Percentiles rank a stretch among this genome's conserved stretches.
phyloP scores from a whole-genome alignment of 2,329 filamentous ascomycete genomes.

The Talaromyces sp. region DNA sequence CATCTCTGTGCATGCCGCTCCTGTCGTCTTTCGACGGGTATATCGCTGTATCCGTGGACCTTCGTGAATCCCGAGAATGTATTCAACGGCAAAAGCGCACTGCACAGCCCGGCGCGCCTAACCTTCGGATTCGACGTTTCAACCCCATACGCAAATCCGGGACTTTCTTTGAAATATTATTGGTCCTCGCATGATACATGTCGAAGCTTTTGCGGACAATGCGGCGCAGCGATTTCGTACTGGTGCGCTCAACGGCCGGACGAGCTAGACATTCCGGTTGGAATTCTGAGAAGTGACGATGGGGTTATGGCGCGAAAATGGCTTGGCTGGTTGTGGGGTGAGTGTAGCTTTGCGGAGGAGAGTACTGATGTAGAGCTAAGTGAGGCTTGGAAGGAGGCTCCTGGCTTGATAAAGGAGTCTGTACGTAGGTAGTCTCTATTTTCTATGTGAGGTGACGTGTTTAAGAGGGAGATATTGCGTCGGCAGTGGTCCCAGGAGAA shows the following conservation, averaged over 20 bases:
- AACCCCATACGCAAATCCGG: neutral
- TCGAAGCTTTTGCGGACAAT: neutral
- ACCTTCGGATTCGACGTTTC: neutral
- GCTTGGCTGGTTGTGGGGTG: neutral
- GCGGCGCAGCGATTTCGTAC: neutral
- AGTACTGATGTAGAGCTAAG: neutral
- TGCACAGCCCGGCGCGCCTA: neutral
- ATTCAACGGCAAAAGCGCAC: neutral
- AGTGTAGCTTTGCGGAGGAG: neutral
- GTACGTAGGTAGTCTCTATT: neutral
- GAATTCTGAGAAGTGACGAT: neutral
- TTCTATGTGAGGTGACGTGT: neutral
- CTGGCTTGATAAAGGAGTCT: neutral
- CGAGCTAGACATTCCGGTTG: neutral
- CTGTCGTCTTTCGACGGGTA: conserved; percentile 1
- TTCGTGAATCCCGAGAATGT: neutral
- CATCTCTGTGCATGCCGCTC: conserved; percentile 3
- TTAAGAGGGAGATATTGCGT: no score
- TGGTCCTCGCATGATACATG: neutral
- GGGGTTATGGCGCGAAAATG: neutral
- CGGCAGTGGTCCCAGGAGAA: no score
- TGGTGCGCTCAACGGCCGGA: neutral
- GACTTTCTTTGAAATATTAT: neutral
- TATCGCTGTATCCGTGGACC: neutral
- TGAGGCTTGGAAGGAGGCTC: neutral